Conservation (phyloP, 2,329 filamentous ascomycete genomes). For the Bertia moriformis region DNA sequence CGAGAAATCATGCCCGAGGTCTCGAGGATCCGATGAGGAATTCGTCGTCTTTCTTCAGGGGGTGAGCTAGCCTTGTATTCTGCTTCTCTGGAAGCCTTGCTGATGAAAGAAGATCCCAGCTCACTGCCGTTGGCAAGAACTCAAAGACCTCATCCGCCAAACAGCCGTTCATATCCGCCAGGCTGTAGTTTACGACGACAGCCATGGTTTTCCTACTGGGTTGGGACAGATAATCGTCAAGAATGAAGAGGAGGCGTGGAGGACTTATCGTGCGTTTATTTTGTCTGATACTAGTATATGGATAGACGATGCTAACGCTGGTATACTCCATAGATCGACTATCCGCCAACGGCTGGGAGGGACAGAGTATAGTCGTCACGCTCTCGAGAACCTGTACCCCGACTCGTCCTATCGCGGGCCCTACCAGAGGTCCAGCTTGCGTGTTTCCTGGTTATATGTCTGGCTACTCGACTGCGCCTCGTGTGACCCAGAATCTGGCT, state of each 20-base stretch:
- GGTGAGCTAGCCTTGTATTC: constrained; percentile 12
- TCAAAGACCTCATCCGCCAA: constrained; percentile 25
- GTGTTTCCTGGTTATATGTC: constrained; percentile 8
- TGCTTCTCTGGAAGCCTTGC: constrained; percentile 4
- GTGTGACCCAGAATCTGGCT: constrained; percentile 11
- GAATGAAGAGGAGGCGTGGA: constrained; percentile 25
- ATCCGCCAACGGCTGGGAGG: constrained; percentile 24
- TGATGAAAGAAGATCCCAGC: constrained; percentile 17
- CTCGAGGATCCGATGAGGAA: constrained; percentile 20
- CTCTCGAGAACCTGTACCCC: constrained; percentile 21
- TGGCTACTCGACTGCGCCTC: constrained; percentile 16
- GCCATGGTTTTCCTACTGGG: constrained; percentile 22
- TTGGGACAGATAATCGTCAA: constrained; percentile 26
- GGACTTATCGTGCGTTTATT: constrained; percentile 20
- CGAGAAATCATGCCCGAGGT: constrained; percentile 13
- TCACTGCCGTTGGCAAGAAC: constrained; percentile 25
- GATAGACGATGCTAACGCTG: constrained; percentile 1
- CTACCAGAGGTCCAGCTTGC: constrained; percentile 18
- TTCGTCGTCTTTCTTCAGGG: constrained; percentile 26
- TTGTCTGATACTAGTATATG: neutral
- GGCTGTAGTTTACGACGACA: constrained; percentile 25
- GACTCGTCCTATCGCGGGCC: constrained; percentile 22
- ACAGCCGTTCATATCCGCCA: constrained; percentile 24
- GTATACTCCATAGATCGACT: constrained; percentile 21
- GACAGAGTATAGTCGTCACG: constrained; percentile 22